Evolutionary conservation across 2,329 filamentous ascomycete species (phyloP), one percentile per base, ranked within the genome.

Genomic region (Clarireedia sp.): DNA sequence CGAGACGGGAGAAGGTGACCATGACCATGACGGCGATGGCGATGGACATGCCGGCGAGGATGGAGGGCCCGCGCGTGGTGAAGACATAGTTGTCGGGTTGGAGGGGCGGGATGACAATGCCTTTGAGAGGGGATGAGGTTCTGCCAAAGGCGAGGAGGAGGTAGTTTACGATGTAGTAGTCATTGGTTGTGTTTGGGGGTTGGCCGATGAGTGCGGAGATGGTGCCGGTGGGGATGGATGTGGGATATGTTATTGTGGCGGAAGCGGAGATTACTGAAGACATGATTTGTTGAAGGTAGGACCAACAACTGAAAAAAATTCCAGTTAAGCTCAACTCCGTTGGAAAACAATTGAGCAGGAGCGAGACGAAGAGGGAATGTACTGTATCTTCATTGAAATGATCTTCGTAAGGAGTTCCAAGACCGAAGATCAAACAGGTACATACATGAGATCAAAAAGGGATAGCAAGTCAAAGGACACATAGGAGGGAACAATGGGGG

Each of bases 111-210:
- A 54, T 54, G 17, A 3, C 6, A 1, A 49, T 36, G n/a, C 52
- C 52, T 12, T 49, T 23, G 49, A 63, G 59, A 41, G 65, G 63
- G 16, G 54, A 60, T 2, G 60, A 58, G 14, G 40, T 45, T 38
- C 62, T 44, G 2, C 63, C 62, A 16, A 62, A 54, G 12, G 55
- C 58, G 10, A 60, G 57, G 19, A 68, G 54, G 21, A 66, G 56
- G n/a, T 65, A 67, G 43, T 59, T 60, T 23, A 64, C 60, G 21
- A 67, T 63, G 55, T 66, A 66, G 55, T 66, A 67, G 59, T 69
- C 67, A 26, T 64, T 51, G 38, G 66, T 45, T 16, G 59, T 68
- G 12, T 61, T 63, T 40, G 64, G 64, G 7, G 65, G 65, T 4
- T 59, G 56, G 26, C 64, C 63, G 38, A 67, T 62, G 21, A 58